These are phyloP conservation scores for Monosporozyma unispora DNA, from an alignment of 805 yeast species.

Conservation along the genomic window DNA sequence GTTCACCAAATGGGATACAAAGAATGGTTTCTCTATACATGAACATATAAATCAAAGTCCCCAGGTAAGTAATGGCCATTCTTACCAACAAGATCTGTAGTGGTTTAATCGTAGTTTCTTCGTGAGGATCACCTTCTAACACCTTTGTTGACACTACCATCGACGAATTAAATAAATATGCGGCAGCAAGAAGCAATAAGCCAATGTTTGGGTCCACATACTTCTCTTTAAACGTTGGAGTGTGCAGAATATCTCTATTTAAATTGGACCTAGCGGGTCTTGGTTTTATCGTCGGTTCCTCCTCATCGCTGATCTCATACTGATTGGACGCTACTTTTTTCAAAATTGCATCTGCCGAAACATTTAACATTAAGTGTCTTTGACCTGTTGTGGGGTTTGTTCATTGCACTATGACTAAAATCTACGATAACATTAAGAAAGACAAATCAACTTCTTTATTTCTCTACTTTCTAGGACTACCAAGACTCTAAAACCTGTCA, in stretches of 20 bases:
- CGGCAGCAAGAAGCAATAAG: conserved; percentile 42
- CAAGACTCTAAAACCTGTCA: too few species aligned
- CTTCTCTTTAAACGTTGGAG: conserved; percentile 7
- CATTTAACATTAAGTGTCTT: neutral
- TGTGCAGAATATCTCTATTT: neutral
- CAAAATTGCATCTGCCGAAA: neutral
- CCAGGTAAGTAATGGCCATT: conserved; percentile 59
- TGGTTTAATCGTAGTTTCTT: conserved; percentile 57
- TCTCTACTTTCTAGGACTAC: too few species aligned
- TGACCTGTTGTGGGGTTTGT: too few species aligned
- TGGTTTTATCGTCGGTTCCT: too few species aligned
- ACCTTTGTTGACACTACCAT: conserved; percentile 72
- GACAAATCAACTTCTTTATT: too few species aligned
- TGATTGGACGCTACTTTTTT: neutral
- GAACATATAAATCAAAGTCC: conserved; percentile 49
- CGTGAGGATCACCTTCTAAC: conserved; percentile 45
- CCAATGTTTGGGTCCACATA: conserved; percentile 40
- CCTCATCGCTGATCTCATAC: neutral
- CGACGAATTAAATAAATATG: conserved; percentile 66
- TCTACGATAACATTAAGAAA: too few species aligned
- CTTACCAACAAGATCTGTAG: conserved; percentile 69
- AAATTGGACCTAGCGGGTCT: neutral
- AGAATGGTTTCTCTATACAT: conserved; percentile 36
- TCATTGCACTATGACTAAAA: too few species aligned
- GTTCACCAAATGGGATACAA: conserved; percentile 65